These are phyloP conservation scores for Mycena indigotica DNA, from an alignment of 768 basidiomycete genomes.

Conservation along the genomic window DNA sequence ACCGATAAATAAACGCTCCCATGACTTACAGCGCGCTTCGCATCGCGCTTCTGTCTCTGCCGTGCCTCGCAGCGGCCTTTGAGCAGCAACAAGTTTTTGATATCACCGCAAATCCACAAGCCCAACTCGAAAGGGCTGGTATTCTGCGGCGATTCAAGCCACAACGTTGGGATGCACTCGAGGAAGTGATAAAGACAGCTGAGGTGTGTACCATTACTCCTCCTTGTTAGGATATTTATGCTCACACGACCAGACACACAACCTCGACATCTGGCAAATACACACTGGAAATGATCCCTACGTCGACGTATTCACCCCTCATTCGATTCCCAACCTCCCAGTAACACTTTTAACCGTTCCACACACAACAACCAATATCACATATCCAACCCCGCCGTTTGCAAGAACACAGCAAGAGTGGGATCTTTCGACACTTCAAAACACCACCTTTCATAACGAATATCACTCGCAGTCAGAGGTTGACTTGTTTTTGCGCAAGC, in stretches of 20 bases:
- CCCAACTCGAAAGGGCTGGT: background rate
- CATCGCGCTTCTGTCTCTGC: background rate
- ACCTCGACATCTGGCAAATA: slow-evolving; percentile 57
- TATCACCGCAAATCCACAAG: background rate
- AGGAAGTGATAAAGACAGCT: background rate
- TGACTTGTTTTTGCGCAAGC: slow-evolving; percentile 49
- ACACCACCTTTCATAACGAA: slow-evolving; percentile 41
- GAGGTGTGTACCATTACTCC: background rate
- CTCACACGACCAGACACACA: slow-evolving; percentile 38
- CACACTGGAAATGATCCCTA: slow-evolving; percentile 31
- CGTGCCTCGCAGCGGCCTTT: background rate
- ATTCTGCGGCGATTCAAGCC: background rate
- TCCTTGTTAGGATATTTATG: background rate
- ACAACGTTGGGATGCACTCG: background rate
- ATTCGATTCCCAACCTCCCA: slow-evolving; percentile 21
- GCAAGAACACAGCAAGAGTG: slow-evolving; percentile 26
- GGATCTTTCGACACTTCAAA: slow-evolving; percentile 36
- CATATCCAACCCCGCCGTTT: slow-evolving; percentile 2
- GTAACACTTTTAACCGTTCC: slow-evolving; percentile 15
- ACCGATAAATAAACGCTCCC: too few species aligned
- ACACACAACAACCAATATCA: slow-evolving; percentile 13
- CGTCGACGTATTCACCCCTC: slow-evolving; percentile 53
- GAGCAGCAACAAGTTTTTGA: background rate
- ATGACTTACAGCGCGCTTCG: background rate
- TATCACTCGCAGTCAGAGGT: slow-evolving; percentile 65